Evolutionary conservation across 2,329 filamentous ascomycete species (phyloP).

Genomic region (Sphaerulina musiva): DNA sequence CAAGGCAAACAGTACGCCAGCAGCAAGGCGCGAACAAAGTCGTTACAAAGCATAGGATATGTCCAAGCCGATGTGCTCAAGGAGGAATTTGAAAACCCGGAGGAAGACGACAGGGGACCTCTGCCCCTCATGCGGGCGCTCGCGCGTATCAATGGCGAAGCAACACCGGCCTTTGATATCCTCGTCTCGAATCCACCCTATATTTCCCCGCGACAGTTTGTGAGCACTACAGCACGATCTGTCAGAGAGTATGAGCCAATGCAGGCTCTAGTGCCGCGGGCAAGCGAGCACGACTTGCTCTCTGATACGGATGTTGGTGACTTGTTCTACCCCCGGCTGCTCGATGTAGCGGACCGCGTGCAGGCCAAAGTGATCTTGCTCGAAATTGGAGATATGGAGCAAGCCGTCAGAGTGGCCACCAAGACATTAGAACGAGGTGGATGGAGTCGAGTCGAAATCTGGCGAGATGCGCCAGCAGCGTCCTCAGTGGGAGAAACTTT

Average conservation of each 20-base stretch:
- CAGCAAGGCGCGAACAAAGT: slow-evolving; percentile 3
- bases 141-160: slow-evolving; percentile 5
- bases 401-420: slow-evolving; percentile 58
- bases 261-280: slow-evolving; percentile 65
- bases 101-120: not conserved
- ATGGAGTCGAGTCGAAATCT: slow-evolving; percentile 54
- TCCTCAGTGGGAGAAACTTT: slow-evolving; percentile 15
- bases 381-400: slow-evolving; percentile 64
- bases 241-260: slow-evolving; percentile 77
- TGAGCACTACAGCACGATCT: slow-evolving; percentile 59
- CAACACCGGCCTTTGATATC: slow-evolving; percentile 44
- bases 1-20: slow-evolving; percentile 39
- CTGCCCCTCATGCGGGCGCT: slow-evolving; percentile 15
- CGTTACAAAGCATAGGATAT: slow-evolving; percentile 29
- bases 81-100: not conserved
- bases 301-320: slow-evolving; percentile 33
- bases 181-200: slow-evolving; percentile 89
- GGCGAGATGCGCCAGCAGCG: slow-evolving; percentile 58
- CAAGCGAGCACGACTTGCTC: slow-evolving; percentile 2
- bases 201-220: slow-evolving; percentile 61
- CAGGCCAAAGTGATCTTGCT: slow-evolving; percentile 55
- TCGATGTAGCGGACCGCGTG: slow-evolving; percentile 49
- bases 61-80: slow-evolving; percentile 33
- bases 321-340: slow-evolving; percentile 62
- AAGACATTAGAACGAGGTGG: slow-evolving; percentile 37